Percentiles rank a stretch among this genome's conserved stretches.
These are phyloP conservation scores for Rhexocercosporidium sp. DNA, from an alignment of 2,329 filamentous ascomycete species.

Conservation along the genomic window DNA sequence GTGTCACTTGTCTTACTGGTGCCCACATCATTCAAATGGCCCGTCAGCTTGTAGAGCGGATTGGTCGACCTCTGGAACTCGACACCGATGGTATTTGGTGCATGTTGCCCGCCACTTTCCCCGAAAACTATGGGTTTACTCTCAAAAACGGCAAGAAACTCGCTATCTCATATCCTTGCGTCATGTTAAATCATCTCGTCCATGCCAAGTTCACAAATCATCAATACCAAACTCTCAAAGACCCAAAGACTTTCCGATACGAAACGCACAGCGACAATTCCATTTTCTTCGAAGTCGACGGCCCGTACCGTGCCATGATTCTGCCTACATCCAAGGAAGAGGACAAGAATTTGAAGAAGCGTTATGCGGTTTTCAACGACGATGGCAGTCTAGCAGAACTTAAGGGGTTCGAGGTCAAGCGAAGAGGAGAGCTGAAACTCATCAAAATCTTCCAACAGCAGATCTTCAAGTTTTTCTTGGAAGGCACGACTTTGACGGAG, in stretches of 20 bases:
- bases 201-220: constrained; percentile 96
- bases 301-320: constrained; percentile 97
- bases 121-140: constrained; percentile 94
- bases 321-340: constrained; percentile 97
- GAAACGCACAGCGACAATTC: constrained; percentile 98
- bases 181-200: constrained; percentile 98
- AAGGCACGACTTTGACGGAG: constrained; percentile 84
- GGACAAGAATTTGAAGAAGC: constrained; percentile 99
- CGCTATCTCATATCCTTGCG: constrained; percentile 95
- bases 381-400: constrained; percentile 94
- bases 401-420: constrained; percentile 97
- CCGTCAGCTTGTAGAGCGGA: constrained; percentile 87
- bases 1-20: constrained; percentile 95
- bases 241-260: constrained; percentile 82
- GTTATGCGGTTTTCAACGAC: constrained; percentile 98
- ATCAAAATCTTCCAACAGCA: constrained; percentile 99
- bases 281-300: constrained; percentile 99
- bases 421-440: constrained; percentile 95
- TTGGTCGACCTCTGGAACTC: constrained; percentile 89
- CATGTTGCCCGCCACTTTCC: constrained; percentile 94
- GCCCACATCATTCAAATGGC: constrained; percentile 98
- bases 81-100: constrained; percentile 99
- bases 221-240: constrained; percentile 90
- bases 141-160: constrained; percentile 96
- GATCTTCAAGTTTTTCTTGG: constrained; percentile 99